These are phyloP conservation scores for Ceratopteris richardii DNA, from an alignment of 75 land plant genomes.

Conservation along the genomic window DNA sequence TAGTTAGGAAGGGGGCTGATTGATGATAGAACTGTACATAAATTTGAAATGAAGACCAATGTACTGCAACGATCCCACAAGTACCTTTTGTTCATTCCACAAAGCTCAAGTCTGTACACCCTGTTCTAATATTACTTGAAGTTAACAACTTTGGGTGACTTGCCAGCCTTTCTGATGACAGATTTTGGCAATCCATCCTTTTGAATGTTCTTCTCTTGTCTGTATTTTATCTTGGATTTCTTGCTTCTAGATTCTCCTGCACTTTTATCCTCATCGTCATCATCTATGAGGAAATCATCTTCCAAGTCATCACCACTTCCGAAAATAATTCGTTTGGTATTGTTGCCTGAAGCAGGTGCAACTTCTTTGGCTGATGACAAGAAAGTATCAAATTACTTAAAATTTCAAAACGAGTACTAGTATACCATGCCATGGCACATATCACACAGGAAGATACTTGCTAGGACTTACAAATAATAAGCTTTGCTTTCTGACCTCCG, in stretches of 20 bases:
- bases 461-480: conserved; percentile 37
- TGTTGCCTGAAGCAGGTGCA: conserved; percentile 11
- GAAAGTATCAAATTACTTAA: background rate
- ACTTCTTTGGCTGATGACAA: conserved; percentile 25
- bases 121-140: background rate
- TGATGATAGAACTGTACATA: no score
- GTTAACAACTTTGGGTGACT: conserved; percentile 2
- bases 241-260: background rate
- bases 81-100: no score
- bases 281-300: conserved; percentile 63
- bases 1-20: no score
- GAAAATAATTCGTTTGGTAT: conserved; percentile 32
- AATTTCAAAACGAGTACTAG: conserved; percentile 1
- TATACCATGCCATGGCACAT: background rate
- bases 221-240: background rate
- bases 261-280: background rate
- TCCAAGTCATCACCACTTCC: conserved; percentile 94
- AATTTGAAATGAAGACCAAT: no score
- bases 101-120: no score
- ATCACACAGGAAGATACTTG: background rate
- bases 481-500: conserved; percentile 16
- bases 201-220: background rate
- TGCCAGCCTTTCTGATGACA: background rate
- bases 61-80: no score
- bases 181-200: background rate